A percentile compares a stretch with the other conserved stretches of the same genome.
These are phyloP conservation scores for Colletotrichum costaricense DNA, from an alignment of 2,329 filamentous ascomycete species.

Conservation along the genomic window DNA sequence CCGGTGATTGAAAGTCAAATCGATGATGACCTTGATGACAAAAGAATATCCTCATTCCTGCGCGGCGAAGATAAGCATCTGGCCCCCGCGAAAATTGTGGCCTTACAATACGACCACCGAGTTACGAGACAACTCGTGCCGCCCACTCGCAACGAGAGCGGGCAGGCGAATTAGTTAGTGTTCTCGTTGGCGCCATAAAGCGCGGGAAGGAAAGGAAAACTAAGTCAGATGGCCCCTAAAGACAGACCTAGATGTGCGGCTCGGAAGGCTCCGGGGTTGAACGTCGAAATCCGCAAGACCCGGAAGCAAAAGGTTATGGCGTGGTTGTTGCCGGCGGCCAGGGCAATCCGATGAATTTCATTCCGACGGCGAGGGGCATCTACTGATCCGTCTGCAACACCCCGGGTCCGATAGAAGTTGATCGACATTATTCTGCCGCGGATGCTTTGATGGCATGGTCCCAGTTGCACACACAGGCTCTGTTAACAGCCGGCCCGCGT, in stretches of 20 bases:
- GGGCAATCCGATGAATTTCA: neutral
- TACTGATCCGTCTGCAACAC: neutral
- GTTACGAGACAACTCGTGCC: neutral
- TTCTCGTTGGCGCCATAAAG: neutral
- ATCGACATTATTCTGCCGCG: neutral
- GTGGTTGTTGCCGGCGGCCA: neutral
- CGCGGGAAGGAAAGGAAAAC: neutral
- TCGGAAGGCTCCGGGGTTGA: slow-evolving; percentile 5
- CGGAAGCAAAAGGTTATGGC: neutral
- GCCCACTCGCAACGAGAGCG: neutral
- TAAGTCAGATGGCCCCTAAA: neutral
- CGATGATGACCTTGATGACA: slow-evolving; percentile 3
- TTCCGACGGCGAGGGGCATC: neutral
- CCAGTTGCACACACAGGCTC: neutral
- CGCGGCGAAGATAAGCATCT: neutral
- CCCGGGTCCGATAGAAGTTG: neutral
- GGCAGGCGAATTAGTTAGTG: neutral
- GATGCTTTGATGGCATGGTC: slow-evolving; percentile 25
- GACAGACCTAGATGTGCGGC: neutral
- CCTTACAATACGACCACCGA: slow-evolving; percentile 6
- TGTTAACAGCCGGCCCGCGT: neutral
- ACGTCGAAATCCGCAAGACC: slow-evolving; percentile 4
- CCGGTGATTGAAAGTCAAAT: neutral
- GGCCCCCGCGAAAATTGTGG: slow-evolving; percentile 4
- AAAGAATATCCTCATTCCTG: neutral